Evolutionary conservation across 805 yeast species (phyloP), one percentile per base, ranked within the genome.

Genomic region (Naumovozyma castellii): DNA sequence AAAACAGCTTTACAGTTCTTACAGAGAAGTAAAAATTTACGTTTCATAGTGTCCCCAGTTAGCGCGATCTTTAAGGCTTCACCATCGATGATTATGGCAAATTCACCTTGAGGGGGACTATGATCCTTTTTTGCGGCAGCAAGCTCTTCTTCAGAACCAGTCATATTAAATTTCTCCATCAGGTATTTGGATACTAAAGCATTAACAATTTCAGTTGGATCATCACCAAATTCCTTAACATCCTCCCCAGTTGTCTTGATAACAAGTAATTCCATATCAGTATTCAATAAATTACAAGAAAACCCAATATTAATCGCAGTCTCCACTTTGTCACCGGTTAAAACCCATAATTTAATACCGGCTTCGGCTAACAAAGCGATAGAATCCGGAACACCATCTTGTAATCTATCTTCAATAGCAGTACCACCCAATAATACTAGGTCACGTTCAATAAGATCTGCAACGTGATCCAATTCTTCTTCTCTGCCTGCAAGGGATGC

Each of bases 281-380:
- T 79, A 40, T 79, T 81, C 39, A 84, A 66, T 37, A 84, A 65
- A 51, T 84, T 84, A 71, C 94, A 84, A 1, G 90, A 80, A 57
- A 84, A 84, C 2, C 94, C 94, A 66, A 84, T 84, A 53, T 84
- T 84, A 48, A 84, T 84, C 12, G 94, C 94, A 22, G 94, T 84
- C 60, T 84, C 94, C 16, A 84, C 85, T 59, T 82, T 83, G 61
- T 84, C 94, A 64, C 94, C 94, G 1, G 94, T 84, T 38, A 84
- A 67, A 35, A 84, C 92, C 94, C 94, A 84, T 40, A 84, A 65
- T 58, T 84, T 84, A 40, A 84, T 80, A 57, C 94, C 94, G 5
- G 94, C 92, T 49, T 75, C 68, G 12, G 74, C 82, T 42, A 84
- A 65, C 9, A 78, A 57, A 6, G 78, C 74, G 54, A 84, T 84